A percentile compares a stretch with the other conserved stretches of the same genome.
These are phyloP conservation scores for Trichoderma harzianum DNA, from an alignment of 2,329 filamentous ascomycete species.

Conservation along the genomic window DNA sequence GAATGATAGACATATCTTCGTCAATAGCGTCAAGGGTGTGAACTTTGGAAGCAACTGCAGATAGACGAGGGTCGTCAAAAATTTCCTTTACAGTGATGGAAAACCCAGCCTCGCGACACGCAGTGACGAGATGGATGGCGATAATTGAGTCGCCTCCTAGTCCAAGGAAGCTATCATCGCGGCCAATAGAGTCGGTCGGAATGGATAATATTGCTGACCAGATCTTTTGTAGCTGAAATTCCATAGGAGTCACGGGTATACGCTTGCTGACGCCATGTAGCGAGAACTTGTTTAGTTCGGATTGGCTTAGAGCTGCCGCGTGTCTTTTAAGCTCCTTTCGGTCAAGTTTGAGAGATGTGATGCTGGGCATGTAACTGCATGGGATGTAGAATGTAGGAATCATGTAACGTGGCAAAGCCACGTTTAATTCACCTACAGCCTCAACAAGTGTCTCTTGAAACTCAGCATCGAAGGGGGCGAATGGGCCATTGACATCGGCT, in stretches of 20 bases:
- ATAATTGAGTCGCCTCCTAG: slow-evolving; percentile 37
- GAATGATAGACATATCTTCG: neutral
- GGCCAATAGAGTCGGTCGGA: slow-evolving; percentile 10
- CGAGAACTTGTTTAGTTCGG: neutral
- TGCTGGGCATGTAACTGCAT: slow-evolving; percentile 21
- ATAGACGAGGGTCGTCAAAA: slow-evolving; percentile 17
- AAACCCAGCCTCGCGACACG: slow-evolving; percentile 12
- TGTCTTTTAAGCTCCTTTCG: slow-evolving; percentile 4
- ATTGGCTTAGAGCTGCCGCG: neutral
- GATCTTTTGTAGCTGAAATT: slow-evolving; percentile 10
- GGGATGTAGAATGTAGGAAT: slow-evolving; percentile 23
- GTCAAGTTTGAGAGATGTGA: slow-evolving; percentile 21
- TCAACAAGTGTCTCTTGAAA: slow-evolving; percentile 21
- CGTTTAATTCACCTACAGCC: slow-evolving; percentile 3
- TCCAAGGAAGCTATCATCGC: slow-evolving; percentile 19
- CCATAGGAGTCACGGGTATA: neutral
- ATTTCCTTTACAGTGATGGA: slow-evolving; percentile 15
- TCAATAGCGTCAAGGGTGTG: neutral
- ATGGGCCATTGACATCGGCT: slow-evolving; percentile 12
- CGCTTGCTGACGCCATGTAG: neutral
- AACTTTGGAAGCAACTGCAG: neutral
- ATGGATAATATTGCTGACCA: slow-evolving; percentile 21
- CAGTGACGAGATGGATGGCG: slow-evolving; percentile 16
- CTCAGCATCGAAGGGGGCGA: slow-evolving; percentile 11
- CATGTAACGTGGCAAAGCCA: slow-evolving; percentile 23